Percentiles rank a stretch among this genome's conserved stretches.
These are phyloP conservation scores for Prunus mongolica DNA, from an alignment of 306 rosid species.

Conservation along the genomic window DNA sequence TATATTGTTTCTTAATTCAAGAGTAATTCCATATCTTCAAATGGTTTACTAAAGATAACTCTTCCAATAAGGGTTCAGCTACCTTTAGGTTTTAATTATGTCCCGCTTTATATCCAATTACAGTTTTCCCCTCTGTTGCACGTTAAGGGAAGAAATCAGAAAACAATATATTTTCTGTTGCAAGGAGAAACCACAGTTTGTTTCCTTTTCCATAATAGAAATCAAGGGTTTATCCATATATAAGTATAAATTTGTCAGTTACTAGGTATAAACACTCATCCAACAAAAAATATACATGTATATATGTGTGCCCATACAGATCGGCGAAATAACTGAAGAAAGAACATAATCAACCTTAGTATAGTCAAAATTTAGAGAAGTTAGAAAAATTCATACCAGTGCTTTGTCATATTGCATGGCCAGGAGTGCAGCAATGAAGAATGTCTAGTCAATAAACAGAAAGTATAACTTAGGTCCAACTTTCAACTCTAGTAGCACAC, in stretches of 20 bases:
- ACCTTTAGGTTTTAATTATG: background rate
- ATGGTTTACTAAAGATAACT: too few relatives aligned
- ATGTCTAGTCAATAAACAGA: constrained; percentile 63
- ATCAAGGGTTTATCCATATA: background rate
- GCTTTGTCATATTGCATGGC: constrained; percentile 95
- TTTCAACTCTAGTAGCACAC: constrained; percentile 22
- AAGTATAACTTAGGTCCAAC: constrained; percentile 7
- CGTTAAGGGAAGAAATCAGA: background rate
- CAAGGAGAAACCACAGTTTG: background rate
- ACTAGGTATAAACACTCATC: background rate
- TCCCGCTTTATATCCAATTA: background rate
- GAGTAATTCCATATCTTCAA: background rate
- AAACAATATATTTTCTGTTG: background rate
- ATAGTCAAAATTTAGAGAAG: background rate
- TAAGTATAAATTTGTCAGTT: background rate
- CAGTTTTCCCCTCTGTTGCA: background rate
- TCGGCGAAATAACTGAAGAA: background rate
- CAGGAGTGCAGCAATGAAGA: constrained; percentile 97
- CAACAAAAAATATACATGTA: background rate
- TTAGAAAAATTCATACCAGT: constrained; percentile 51
- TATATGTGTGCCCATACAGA: background rate
- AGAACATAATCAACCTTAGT: background rate
- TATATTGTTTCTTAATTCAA: background rate
- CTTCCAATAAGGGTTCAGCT: background rate
- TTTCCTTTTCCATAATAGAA: background rate